A percentile compares a stretch with the other conserved stretches of the same genome.
Evolutionary conservation across 176 grass and related monocot species (phyloP).

Genomic region (Stipa capillata): DNA sequence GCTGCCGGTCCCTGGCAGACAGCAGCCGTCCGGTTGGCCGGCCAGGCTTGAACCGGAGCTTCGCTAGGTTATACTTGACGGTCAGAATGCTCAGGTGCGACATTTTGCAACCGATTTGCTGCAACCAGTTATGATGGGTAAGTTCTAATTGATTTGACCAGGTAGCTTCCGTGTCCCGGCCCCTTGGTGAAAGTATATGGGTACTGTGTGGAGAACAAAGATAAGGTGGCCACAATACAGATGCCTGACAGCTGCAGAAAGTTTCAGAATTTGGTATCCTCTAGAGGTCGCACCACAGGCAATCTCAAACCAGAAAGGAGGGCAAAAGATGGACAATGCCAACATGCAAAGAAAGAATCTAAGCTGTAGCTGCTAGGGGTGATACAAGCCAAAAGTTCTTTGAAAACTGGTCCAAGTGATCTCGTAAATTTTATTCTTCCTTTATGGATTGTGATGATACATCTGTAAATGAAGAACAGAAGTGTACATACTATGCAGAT

Average conservation of each 20-base stretch:
- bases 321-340: conserved; percentile 27
- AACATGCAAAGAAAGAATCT: conserved; percentile 42
- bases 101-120: conserved; percentile 26
- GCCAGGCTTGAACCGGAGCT: conserved; percentile 18
- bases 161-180: background rate
- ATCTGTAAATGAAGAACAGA: background rate
- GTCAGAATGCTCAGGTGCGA: conserved; percentile 47
- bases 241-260: conserved; percentile 44
- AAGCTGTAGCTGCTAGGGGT: background rate
- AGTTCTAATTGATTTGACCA: background rate
- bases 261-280: conserved; percentile 37
- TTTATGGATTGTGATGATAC: background rate
- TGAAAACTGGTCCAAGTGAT: background rate
- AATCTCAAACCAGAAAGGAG: conserved; percentile 19
- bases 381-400: background rate
- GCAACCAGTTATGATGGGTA: background rate
- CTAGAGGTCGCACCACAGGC: conserved; percentile 2
- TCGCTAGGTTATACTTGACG: conserved; percentile 65
- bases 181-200: conserved; percentile 4
- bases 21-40: background rate
- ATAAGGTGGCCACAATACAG: background rate
- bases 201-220: background rate
- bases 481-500: background rate
- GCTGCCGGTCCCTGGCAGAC: conserved; percentile 30
- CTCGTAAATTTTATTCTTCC: conserved; percentile 15